Evolutionary conservation across 2,329 filamentous ascomycete species (phyloP), one percentile per base, ranked within the genome.

Genomic region (Falciphora oryzae): DNA sequence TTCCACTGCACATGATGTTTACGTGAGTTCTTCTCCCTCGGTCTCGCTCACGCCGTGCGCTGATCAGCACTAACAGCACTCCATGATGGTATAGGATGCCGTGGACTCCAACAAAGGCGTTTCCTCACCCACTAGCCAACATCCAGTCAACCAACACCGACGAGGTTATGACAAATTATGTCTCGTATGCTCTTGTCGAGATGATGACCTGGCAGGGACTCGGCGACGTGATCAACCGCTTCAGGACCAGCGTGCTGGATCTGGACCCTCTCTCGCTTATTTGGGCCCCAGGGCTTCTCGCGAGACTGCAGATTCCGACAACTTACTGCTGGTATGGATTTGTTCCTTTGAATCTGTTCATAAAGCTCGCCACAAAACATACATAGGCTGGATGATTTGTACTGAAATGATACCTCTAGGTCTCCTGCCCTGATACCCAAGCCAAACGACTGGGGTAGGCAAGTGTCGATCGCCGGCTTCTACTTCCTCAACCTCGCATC

Each of bases 151-250:
- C 83, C n/a, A 91, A 92, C 69, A 83, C 91, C 10, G 89, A 92
- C 68, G 80, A 84, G 2, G 85, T 84, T 18, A 90, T 91, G 70
- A 85, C 88, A 16, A 93, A 93, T 74, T 92, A 90, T 71, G 90
- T 93, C 72, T 89, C 85, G 3, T 94, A 93, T 71, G 87, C 89
- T 0, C 76, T 94, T 35, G 89, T 94, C 1, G 91, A 94, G 72
- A 88, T 92, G 84, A 91, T 93, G 81, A 89, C 92, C 1, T 97
- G 92, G 92, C 92, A 97, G 74, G 93, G 92, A 0, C 80, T 94
- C 0, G 91, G 91, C 2, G 90, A 93, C 73, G 77, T 93, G 27
- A 85, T 93, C 68, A 93, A 94, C 70, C 79, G 85, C 29, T 92
- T 93, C 69, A 82, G 91, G 59, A 80, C 85, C 7, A 85, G 87